These are phyloP conservation scores for Rugonectria rugulosa DNA, from an alignment of 2,329 filamentous ascomycete genomes.

Conservation along the genomic window DNA sequence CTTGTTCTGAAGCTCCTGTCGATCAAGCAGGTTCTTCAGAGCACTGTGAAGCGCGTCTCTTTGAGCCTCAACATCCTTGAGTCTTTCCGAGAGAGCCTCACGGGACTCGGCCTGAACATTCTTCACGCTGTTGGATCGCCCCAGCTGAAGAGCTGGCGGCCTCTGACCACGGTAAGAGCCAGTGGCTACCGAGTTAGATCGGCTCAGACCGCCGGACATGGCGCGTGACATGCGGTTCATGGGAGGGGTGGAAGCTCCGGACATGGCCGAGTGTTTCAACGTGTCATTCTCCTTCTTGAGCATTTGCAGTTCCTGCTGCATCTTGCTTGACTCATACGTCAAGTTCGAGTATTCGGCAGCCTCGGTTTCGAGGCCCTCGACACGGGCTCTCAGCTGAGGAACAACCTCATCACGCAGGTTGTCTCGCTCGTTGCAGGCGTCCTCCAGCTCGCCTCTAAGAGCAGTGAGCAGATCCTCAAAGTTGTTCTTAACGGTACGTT, in stretches of 20 bases:
- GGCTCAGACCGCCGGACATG: slow-evolving; percentile 60
- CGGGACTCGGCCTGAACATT: slow-evolving; percentile 61
- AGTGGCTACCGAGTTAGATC: slow-evolving; percentile 74
- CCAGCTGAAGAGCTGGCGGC: slow-evolving; percentile 53
- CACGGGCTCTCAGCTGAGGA: slow-evolving; percentile 76
- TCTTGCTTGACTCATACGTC: slow-evolving; percentile 80
- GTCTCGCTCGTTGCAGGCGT: slow-evolving; percentile 86
- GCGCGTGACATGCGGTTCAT: slow-evolving; percentile 39
- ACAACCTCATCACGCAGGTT: slow-evolving; percentile 90
- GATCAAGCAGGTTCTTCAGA: slow-evolving; percentile 82
- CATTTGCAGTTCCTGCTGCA: slow-evolving; percentile 84
- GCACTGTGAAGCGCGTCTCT: slow-evolving; percentile 90
- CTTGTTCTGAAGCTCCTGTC: slow-evolving; percentile 84
- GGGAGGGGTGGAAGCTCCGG: slow-evolving; percentile 32
- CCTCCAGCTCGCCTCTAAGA: slow-evolving; percentile 82
- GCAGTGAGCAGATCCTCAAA: slow-evolving; percentile 91
- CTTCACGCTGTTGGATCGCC: slow-evolving; percentile 68
- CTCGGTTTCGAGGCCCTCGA: slow-evolving; percentile 81
- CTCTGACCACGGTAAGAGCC: slow-evolving; percentile 52
- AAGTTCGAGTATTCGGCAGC: slow-evolving; percentile 76
- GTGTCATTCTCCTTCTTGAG: slow-evolving; percentile 73
- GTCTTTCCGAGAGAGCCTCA: slow-evolving; percentile 76
- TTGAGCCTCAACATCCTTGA: slow-evolving; percentile 94
- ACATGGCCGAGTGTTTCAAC: slow-evolving; percentile 53
- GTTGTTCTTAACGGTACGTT: slow-evolving; percentile 87